Evolutionary conservation across 78 protist genomes (phyloP).

Genomic region (Emiliania huxleyi): DNA sequence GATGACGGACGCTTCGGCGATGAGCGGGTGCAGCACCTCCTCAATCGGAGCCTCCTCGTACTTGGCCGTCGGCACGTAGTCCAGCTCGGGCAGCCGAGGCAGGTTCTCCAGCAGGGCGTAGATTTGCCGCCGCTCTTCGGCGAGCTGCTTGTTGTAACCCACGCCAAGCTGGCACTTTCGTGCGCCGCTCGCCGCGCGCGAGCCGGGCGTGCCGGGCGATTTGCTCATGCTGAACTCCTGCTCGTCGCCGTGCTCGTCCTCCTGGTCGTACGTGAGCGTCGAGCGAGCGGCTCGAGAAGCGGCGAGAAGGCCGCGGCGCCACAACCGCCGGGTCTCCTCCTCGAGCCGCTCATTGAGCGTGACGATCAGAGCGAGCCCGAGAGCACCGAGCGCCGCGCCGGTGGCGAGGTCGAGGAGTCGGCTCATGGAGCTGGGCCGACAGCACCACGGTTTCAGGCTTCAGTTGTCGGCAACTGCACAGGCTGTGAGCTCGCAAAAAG

Average conservation of each 20-base stretch:
- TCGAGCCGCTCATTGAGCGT: neutral
- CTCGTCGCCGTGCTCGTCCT: neutral
- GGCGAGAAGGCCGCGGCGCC: neutral
- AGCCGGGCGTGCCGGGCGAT: neutral
- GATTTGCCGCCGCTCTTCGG: neutral
- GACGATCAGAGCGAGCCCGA: neutral
- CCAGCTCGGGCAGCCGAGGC: neutral
- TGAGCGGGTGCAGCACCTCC: conserved; percentile 37
- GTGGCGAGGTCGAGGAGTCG: neutral
- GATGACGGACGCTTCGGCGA: conserved; percentile 16
- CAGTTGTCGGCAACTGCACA: too few species aligned
- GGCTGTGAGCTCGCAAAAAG: too few species aligned
- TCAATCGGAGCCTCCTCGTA: conserved; percentile 30
- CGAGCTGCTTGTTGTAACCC: neutral
- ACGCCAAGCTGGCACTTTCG: neutral
- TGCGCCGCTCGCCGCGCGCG: neutral
- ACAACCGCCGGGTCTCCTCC: neutral
- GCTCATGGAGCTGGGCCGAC: too few species aligned
- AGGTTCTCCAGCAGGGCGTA: neutral
- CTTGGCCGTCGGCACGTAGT: neutral
- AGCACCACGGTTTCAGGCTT: too few species aligned
- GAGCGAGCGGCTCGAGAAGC: neutral
- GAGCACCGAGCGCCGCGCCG: neutral
- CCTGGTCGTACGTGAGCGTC: neutral
- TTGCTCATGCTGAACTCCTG: neutral